phyloP scores from a whole-genome alignment of 352 stramenopile genomes.

The Pseudoperonospora humuli region DNA sequence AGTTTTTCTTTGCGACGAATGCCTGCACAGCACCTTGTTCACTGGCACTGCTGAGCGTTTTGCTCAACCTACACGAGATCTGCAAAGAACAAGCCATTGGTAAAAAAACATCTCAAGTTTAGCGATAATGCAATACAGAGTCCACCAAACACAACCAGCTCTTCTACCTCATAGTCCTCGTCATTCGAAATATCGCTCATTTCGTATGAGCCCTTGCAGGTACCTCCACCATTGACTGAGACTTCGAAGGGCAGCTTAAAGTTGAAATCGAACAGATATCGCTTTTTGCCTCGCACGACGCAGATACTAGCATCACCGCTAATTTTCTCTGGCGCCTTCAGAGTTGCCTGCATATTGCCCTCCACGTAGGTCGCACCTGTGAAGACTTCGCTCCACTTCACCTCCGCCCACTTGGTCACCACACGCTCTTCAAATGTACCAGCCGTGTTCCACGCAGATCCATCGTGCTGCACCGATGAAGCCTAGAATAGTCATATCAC shows the following conservation, averaged over 20 bases:
- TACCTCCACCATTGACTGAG: constrained; percentile 31
- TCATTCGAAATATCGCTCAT: constrained; percentile 86
- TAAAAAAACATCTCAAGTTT: not conserved
- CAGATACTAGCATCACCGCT: constrained; percentile 83
- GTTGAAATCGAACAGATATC: constrained; percentile 83
- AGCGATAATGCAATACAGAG: not conserved
- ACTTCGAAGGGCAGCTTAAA: constrained; percentile 74
- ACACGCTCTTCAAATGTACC: constrained; percentile 89
- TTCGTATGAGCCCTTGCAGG: constrained; percentile 56
- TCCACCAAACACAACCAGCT: not conserved
- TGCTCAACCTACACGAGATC: constrained; percentile 51
- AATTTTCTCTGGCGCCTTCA: constrained; percentile 65
- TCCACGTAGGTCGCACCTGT: constrained; percentile 33
- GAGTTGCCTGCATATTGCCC: constrained; percentile 30
- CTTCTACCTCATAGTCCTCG: constrained; percentile 71
- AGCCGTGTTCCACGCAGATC: constrained; percentile 88
- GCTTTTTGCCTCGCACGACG: constrained; percentile 83
- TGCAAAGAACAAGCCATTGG: constrained; percentile 11
- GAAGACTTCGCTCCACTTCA: constrained; percentile 58
- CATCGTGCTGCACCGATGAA: constrained; percentile 40
- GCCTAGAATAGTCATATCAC: constrained; percentile 2
- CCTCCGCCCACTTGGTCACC: constrained; percentile 80
- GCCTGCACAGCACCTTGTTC: constrained; percentile 42
- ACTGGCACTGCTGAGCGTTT: constrained; percentile 34
- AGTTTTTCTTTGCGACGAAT: constrained; percentile 39